Percentiles rank a stretch among this genome's conserved stretches.
These are phyloP conservation scores for Cenchrus fungigraminus DNA, from an alignment of 176 grass and related monocot species.

Conservation along the genomic window DNA sequence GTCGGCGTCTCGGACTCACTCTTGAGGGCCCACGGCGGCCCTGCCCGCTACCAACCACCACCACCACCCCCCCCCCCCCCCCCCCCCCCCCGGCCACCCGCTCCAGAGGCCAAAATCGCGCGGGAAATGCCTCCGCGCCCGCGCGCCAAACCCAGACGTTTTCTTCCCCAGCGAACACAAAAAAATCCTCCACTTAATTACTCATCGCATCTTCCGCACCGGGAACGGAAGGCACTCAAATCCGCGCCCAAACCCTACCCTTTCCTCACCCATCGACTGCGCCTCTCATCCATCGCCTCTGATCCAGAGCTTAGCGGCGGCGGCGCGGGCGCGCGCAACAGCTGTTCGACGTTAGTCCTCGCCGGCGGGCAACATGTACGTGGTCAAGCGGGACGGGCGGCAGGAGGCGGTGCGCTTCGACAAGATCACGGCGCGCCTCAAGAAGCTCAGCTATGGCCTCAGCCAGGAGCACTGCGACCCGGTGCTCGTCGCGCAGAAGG, in stretches of 20 bases:
- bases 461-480: slow-evolving; percentile 99
- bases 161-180: background rate
- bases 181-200: slow-evolving; percentile 1
- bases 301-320: slow-evolving; percentile 7
- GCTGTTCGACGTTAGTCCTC: slow-evolving; percentile 60
- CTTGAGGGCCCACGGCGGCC: too few relatives aligned
- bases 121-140: slow-evolving; percentile 40
- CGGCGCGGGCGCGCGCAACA: slow-evolving; percentile 7
- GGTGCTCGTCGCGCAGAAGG: slow-evolving; percentile 90
- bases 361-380: slow-evolving; percentile 65
- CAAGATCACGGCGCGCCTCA: slow-evolving; percentile 95
- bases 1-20: too few relatives aligned
- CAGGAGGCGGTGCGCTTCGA: slow-evolving; percentile 94
- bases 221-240: slow-evolving; percentile 48
- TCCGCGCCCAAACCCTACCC: slow-evolving; percentile 38
- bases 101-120: slow-evolving; percentile 36
- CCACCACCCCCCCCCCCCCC: background rate
- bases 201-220: slow-evolving; percentile 32
- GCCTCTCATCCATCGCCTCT: too few relatives aligned
- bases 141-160: slow-evolving; percentile 40
- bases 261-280: background rate
- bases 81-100: background rate
- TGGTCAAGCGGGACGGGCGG: slow-evolving; percentile 88
- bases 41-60: background rate
- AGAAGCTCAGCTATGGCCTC: slow-evolving; percentile 95